Base-by-base conservation (phyloP, 768 basidiomycete species). In the Lactarius indigo region DNA sequence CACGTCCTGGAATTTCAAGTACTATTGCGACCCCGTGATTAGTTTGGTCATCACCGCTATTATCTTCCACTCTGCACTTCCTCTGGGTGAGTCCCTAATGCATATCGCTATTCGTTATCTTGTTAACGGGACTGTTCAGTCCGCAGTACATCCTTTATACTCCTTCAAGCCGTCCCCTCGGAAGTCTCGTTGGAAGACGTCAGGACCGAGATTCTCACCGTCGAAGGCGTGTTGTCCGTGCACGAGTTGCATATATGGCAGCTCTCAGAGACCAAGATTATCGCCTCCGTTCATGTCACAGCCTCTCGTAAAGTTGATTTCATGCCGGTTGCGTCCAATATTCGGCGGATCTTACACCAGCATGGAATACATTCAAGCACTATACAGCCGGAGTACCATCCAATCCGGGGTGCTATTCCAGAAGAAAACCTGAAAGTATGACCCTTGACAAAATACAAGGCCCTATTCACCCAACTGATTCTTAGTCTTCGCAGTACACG, bases 211-310 rank as follows among this genome's bases (percentile, higher is more conserved):
- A 96, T 99, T 64, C 80, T 91, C 17, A 79, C 79, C 4, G 91
- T 98, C 30, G 83, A 90, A 4, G 96, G 97, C 57, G 97, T 96
- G 31, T 78, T 88, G 61, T 91, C 91, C 28, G 80, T 98, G 33
- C 97, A 98, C 73, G 94, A 98, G 74, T 83, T 99, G 31, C 97
- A 99, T 77, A 87, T 98, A 61, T 99, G 97, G 97, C 94, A 96
- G 73, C 84, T 99, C 57, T 96, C 94, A 12, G 97, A 99, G 78
- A 87, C 85, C 64, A 98, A 97, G 75, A 87, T 95, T 63, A 90
- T 99, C 52, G 96, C 96, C 12, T 96, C 92, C 2, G 96, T 99
- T 30, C 97, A 99, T 77, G 93, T 99, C 57, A 85, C 92, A 71
- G 87, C 94, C 9, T 87, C 87, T 44, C 83, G 88, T 58, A 85